Conservation (phyloP, 2,329 filamentous ascomycete species). For the Stagonosporopsis chrysanthemi region DNA sequence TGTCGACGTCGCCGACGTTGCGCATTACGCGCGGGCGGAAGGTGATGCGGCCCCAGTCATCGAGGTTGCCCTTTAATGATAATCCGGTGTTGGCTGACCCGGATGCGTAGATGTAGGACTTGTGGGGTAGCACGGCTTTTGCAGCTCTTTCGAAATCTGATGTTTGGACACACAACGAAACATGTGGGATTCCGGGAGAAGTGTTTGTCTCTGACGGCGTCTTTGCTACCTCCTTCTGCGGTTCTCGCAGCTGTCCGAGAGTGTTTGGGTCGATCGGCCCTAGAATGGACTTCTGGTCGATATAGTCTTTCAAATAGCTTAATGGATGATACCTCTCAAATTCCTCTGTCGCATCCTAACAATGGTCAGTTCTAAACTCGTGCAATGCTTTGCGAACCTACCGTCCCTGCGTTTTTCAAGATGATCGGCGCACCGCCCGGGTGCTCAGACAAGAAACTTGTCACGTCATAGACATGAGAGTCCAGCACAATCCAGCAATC, state of each 20-base stretch:
- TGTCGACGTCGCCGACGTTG: slow-evolving; percentile 45
- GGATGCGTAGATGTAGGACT: slow-evolving; percentile 46
- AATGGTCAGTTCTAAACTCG: slow-evolving; percentile 11
- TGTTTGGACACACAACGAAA: slow-evolving; percentile 41
- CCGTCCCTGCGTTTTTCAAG: slow-evolving; percentile 54
- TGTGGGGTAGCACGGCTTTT: slow-evolving; percentile 42
- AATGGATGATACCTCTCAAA: slow-evolving; percentile 48
- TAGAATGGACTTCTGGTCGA: slow-evolving; percentile 36
- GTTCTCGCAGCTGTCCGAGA: slow-evolving; percentile 34
- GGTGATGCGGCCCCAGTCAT: slow-evolving; percentile 45
- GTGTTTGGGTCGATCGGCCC: slow-evolving; percentile 45
- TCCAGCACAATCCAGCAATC: slow-evolving; percentile 72
- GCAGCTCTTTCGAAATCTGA: slow-evolving; percentile 45
- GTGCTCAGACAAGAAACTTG: slow-evolving; percentile 67
- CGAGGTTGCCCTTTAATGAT: slow-evolving; percentile 42
- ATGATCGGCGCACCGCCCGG: slow-evolving; percentile 63
- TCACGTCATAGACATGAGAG: slow-evolving; percentile 71
- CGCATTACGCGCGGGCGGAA: slow-evolving; percentile 49
- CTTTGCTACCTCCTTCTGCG: slow-evolving; percentile 31
- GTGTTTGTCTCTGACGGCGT: slow-evolving; percentile 28
- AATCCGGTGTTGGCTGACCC: slow-evolving; percentile 45
- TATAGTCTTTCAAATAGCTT: slow-evolving; percentile 39
- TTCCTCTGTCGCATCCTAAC: slow-evolving; percentile 45
- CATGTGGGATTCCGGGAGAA: slow-evolving; percentile 38
- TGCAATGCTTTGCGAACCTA: slow-evolving; percentile 27